Evolutionary conservation across 352 stramenopile genomes (phyloP).

Genomic region (Phytophthora parvispora): DNA sequence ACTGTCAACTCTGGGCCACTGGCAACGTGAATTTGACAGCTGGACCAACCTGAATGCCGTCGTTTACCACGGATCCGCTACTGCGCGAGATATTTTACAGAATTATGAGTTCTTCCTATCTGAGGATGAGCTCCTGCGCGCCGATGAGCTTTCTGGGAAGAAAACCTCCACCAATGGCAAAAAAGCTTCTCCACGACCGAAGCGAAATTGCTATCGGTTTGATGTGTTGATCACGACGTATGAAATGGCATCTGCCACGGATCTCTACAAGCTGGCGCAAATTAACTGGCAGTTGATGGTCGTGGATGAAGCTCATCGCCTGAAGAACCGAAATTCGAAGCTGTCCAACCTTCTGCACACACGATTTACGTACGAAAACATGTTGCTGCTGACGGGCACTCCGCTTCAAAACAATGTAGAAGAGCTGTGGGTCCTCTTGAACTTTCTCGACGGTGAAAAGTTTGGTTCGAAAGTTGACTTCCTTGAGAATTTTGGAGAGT

Average conservation of each 20-base stretch:
- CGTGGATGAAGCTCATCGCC: constrained; percentile 99
- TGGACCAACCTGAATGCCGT: constrained; percentile 99
- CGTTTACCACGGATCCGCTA: constrained; percentile 97
- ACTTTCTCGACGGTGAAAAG: constrained; percentile 97
- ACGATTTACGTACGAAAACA: constrained; percentile 85
- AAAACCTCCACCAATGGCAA: constrained; percentile 24
- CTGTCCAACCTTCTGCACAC: constrained; percentile 88
- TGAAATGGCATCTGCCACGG: constrained; percentile 97
- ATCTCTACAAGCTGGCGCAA: constrained; percentile 95
- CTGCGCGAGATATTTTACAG: constrained; percentile 92
- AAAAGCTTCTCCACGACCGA: constrained; percentile 35
- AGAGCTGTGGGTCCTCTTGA: constrained; percentile 98
- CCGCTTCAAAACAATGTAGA: constrained; percentile 93
- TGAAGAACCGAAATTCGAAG: constrained; percentile 99
- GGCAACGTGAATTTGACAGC: constrained; percentile 95
- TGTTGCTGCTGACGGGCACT: constrained; percentile 93
- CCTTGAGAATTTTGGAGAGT: constrained; percentile 95
- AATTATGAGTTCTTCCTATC: constrained; percentile 96
- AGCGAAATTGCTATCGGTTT: constrained; percentile 92
- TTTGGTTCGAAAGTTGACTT: constrained; percentile 97
- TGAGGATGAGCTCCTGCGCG: constrained; percentile 51
- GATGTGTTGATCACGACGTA: constrained; percentile 99
- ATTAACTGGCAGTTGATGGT: constrained; percentile 97
- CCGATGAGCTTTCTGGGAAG: constrained; percentile 40
- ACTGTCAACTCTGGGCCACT: constrained; percentile 98